A percentile compares a stretch with the other conserved stretches of the same genome.
phyloP scores from a whole-genome alignment of 2,329 filamentous ascomycete species.

The Zymoseptoria passerinii region DNA sequence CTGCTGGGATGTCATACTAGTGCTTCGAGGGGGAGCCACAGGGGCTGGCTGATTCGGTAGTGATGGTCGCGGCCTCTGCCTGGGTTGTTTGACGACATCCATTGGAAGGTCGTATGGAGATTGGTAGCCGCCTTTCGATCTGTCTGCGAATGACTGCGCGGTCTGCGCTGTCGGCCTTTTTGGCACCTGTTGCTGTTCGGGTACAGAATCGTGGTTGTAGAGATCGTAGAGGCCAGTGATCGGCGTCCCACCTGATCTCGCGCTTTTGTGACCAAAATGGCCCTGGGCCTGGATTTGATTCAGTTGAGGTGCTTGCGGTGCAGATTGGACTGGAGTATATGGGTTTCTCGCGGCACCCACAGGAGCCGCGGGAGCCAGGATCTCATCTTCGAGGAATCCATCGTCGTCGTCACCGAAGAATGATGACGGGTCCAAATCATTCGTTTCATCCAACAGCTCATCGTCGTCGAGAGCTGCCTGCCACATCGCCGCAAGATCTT shows the following conservation, averaged over 20 bases:
- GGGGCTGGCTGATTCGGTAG: slow-evolving; percentile 37
- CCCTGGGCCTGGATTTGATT: slow-evolving; percentile 14
- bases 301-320: slow-evolving; percentile 5
- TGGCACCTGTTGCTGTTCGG: slow-evolving; percentile 22
- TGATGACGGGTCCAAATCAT: slow-evolving; percentile 50
- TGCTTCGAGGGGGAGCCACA: slow-evolving; percentile 50
- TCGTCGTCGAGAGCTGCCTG: slow-evolving; percentile 71
- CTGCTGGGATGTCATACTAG: slow-evolving; percentile 37
- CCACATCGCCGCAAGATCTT: slow-evolving; percentile 74
- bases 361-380: slow-evolving; percentile 7
- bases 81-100: slow-evolving; percentile 67
- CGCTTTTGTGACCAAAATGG: slow-evolving; percentile 12
- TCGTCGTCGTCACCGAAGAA: slow-evolving; percentile 79
- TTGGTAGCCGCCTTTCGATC: slow-evolving; percentile 81
- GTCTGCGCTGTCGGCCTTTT: slow-evolving; percentile 43
- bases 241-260: slow-evolving; percentile 26
- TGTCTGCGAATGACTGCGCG: slow-evolving; percentile 76
- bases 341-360: slow-evolving; percentile 7
- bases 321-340: slow-evolving; percentile 10
- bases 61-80: slow-evolving; percentile 39
- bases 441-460: slow-evolving; percentile 29
- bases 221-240: slow-evolving; percentile 28
- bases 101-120: slow-evolving; percentile 94
- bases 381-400: slow-evolving; percentile 67
- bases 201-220: slow-evolving; percentile 17